Percentiles rank a stretch among this genome's conserved stretches.
Evolutionary conservation across 345 rosid species (phyloP).

Genomic region (Bretschneidera sinensis): DNA sequence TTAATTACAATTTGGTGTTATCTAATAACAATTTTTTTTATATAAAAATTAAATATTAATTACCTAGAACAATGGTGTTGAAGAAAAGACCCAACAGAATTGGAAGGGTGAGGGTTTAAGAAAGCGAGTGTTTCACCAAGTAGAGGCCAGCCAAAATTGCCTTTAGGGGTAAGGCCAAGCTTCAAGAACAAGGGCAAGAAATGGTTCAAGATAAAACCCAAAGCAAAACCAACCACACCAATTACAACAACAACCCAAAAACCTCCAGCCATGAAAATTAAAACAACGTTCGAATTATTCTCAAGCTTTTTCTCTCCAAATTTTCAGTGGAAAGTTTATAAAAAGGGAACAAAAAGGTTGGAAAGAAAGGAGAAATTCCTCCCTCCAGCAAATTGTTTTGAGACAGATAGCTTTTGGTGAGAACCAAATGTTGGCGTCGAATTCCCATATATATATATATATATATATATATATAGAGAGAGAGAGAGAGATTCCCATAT

Average conservation of each 20-base stretch:
- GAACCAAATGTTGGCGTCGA: slow-evolving; percentile 9
- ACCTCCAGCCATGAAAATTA: slow-evolving; percentile 26
- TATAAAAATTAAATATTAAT: too few relatives aligned
- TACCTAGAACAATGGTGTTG: slow-evolving; percentile 44
- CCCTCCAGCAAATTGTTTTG: too few relatives aligned
- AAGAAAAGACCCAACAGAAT: slow-evolving; percentile 41
- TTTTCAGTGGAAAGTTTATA: background rate
- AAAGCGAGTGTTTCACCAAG: slow-evolving; percentile 54
- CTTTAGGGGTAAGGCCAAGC: slow-evolving; percentile 30
- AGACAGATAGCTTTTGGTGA: too few relatives aligned
- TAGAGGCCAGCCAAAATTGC: slow-evolving; percentile 57
- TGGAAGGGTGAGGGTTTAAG: slow-evolving; percentile 47
- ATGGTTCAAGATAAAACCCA: slow-evolving; percentile 29
- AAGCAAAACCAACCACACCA: slow-evolving; percentile 14
- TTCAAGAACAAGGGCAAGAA: slow-evolving; percentile 32
- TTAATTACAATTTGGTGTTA: too few relatives aligned
- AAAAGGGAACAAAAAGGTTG: too few relatives aligned
- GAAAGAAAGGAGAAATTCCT: too few relatives aligned
- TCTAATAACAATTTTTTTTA: too few relatives aligned
- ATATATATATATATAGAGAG: too few relatives aligned
- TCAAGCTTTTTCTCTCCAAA: background rate
- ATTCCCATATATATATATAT: slow-evolving; percentile 22
- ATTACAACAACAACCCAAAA: slow-evolving; percentile 24
- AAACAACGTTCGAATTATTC: background rate
- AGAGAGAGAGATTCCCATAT: too few relatives aligned